Evolutionary conservation across 140 eudicot genomes (phyloP).

Genomic region (Bidens hawaiensis): DNA sequence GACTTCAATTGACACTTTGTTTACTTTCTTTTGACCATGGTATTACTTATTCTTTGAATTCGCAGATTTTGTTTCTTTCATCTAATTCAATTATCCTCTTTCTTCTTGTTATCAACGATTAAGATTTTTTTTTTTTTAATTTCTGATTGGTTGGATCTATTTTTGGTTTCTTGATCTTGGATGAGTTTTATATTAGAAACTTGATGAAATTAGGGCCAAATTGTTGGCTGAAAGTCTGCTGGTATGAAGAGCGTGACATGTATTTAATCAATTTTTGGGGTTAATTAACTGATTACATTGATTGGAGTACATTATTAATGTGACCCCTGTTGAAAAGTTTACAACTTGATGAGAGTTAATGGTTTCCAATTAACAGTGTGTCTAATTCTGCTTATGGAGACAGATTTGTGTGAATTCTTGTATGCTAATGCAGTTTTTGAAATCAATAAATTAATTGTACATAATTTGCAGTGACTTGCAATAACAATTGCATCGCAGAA

Average conservation of each 20-base stretch:
- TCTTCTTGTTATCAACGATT: neutral
- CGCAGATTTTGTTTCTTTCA: conserved; percentile 1
- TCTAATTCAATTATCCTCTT: conserved; percentile 4
- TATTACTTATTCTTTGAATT: neutral
- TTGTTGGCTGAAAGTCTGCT: neutral
- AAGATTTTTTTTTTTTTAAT: neutral
- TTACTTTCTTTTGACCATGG: neutral
- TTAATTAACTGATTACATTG: neutral
- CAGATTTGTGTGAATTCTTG: neutral
- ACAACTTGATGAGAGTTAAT: neutral
- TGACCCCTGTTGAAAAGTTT: neutral
- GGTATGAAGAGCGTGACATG: neutral
- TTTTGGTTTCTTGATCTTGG: neutral
- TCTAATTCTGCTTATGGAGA: neutral
- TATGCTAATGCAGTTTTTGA: neutral
- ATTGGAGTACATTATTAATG: neutral
- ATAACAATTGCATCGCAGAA: conserved; percentile 10
- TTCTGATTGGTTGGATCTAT: conserved; percentile 30
- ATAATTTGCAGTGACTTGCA: conserved; percentile 14
- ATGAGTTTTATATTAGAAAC: neutral
- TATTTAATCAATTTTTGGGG: neutral
- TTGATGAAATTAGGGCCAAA: neutral
- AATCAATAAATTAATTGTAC: neutral
- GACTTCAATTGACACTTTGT: conserved; percentile 17
- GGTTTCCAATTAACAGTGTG: neutral